These are phyloP conservation scores for Cladobotryum mycophilum DNA, from an alignment of 2,329 filamentous ascomycete species.

Conservation along the genomic window DNA sequence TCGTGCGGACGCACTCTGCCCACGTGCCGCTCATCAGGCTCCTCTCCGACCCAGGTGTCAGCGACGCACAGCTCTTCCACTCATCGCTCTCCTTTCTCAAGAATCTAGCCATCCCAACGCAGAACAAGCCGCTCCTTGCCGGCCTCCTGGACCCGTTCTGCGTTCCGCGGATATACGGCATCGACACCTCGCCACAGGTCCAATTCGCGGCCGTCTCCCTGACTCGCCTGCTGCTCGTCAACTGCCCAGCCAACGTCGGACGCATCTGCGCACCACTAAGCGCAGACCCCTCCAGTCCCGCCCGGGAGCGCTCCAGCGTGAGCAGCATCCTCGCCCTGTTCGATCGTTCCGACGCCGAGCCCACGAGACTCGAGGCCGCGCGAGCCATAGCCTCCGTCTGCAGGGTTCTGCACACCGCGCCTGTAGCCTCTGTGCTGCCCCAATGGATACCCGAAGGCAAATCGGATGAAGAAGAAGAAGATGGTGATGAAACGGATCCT, in stretches of 20 bases:
- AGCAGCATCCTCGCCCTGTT: constrained; percentile 34
- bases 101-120: constrained; percentile 53
- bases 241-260: constrained; percentile 46
- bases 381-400: constrained; percentile 48
- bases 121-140: constrained; percentile 49
- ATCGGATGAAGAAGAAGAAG: constrained; percentile 4
- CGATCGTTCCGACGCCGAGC: constrained; percentile 35
- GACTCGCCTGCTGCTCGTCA: constrained; percentile 48
- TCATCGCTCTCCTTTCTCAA: constrained; percentile 55
- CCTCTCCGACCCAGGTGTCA: constrained; percentile 35
- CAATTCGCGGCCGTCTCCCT: constrained; percentile 56
- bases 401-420: constrained; percentile 45
- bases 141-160: constrained; percentile 38
- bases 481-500: background rate
- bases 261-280: constrained; percentile 39
- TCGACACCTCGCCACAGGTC: constrained; percentile 47
- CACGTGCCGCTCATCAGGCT: constrained; percentile 40
- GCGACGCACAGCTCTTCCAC: constrained; percentile 49
- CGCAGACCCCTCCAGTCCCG: constrained; percentile 22
- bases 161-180: constrained; percentile 48
- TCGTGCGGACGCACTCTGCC: constrained; percentile 39
- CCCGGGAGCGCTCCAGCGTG: constrained; percentile 26
- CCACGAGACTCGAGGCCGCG: constrained; percentile 54
- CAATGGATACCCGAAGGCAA: constrained; percentile 28
- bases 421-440: constrained; percentile 24